A percentile compares a stretch with the other conserved stretches of the same genome.
Conservation (phyloP, 345 rosid species). For the Salix purpurea region DNA sequence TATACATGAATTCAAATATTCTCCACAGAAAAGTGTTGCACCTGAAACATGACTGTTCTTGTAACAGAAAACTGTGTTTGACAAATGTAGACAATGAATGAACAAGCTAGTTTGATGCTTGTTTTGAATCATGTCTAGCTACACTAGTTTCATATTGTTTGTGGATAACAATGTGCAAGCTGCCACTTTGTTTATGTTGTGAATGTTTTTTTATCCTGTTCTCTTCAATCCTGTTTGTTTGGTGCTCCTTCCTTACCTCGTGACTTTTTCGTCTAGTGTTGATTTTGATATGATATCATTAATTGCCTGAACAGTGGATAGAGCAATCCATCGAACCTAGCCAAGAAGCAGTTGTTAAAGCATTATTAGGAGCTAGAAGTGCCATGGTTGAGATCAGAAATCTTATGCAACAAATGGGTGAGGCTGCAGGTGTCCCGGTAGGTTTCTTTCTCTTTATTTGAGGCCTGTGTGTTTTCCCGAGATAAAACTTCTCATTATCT, state of each 20-base stretch:
- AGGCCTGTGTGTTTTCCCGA: background rate
- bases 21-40: background rate
- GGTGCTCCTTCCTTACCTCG: background rate
- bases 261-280: background rate
- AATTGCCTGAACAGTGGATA: conserved; percentile 64
- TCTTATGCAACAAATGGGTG: conserved; percentile 79
- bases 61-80: background rate
- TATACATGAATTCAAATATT: background rate
- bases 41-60: background rate
- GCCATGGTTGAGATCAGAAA: conserved; percentile 71
- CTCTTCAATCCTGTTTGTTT: background rate
- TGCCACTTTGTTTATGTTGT: background rate
- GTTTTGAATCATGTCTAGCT: background rate
- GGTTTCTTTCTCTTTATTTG: conserved; percentile 5
- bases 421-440: conserved; percentile 85
- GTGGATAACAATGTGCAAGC: background rate
- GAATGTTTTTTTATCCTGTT: background rate
- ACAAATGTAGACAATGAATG: background rate
- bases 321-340: conserved; percentile 53
- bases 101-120: background rate
- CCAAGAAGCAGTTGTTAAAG: conserved; percentile 52
- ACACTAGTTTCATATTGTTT: background rate
- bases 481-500: background rate
- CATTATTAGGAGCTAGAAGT: conserved; percentile 64
- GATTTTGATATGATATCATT: conserved; percentile 11